Conservation (phyloP, 2,329 filamentous ascomycete species). For the Orbilia quercus region DNA sequence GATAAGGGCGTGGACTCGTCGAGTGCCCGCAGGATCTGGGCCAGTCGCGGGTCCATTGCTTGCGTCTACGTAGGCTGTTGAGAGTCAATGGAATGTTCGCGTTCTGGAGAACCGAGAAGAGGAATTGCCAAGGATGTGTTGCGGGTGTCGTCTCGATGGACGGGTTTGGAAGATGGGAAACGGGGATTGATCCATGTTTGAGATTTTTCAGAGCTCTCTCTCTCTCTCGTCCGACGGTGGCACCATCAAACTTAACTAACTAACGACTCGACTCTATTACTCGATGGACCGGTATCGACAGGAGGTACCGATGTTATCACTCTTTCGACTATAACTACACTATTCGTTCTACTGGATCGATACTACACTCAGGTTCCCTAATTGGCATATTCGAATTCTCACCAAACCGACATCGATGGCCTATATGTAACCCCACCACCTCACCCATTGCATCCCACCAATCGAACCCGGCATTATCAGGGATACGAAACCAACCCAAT, state of each 20-base stretch:
- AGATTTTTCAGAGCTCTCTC: slow-evolving; percentile 21
- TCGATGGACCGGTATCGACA: slow-evolving; percentile 29
- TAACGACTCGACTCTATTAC: background rate
- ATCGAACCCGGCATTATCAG: no score
- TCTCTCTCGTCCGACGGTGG: slow-evolving; percentile 31
- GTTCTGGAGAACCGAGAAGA: slow-evolving; percentile 2
- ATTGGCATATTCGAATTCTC: background rate
- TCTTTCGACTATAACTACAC: slow-evolving; percentile 9
- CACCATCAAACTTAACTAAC: slow-evolving; percentile 16
- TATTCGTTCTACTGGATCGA: background rate
- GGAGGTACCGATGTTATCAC: slow-evolving; percentile 23
- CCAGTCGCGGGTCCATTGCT: slow-evolving; percentile 47
- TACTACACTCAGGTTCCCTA: no score
- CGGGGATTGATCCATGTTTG: slow-evolving; percentile 6
- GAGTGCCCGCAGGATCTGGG: slow-evolving; percentile 40
- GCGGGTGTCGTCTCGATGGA: slow-evolving; percentile 47
- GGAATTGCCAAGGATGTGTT: slow-evolving; percentile 34
- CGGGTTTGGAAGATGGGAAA: background rate
- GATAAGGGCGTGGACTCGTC: slow-evolving; percentile 26
- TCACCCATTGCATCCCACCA: no score
- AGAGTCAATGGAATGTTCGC: no score
- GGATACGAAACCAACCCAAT: background rate
- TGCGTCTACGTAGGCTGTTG: background rate
- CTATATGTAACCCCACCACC: slow-evolving; percentile 22
- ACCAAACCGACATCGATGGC: no score